phyloP scores from a whole-genome alignment of 805 yeast genomes.

The Clavispora fructus region DNA sequence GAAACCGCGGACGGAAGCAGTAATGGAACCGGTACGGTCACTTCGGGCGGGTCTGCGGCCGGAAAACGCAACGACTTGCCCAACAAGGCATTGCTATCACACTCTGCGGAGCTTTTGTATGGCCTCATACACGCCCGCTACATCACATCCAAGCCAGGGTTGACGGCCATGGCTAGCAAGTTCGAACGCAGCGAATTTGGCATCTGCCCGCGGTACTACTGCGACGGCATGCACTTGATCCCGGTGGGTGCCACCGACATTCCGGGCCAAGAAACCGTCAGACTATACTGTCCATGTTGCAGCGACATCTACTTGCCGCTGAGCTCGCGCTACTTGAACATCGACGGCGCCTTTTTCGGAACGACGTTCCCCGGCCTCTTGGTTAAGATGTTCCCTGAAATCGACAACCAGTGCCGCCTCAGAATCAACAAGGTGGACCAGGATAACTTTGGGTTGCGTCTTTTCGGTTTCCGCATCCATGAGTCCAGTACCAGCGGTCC shows the following conservation, averaged over 20 bases:
- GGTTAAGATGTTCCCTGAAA: conserved; percentile 85
- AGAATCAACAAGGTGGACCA: conserved; percentile 45
- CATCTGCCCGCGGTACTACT: conserved; percentile 80
- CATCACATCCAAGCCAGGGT: conserved; percentile 83
- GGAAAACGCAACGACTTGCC: conserved; percentile 54
- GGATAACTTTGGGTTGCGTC: conserved; percentile 60
- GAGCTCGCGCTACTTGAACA: conserved; percentile 76
- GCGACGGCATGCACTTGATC: conserved; percentile 83
- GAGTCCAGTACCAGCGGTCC: conserved; percentile 77
- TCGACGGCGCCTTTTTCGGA: conserved; percentile 97
- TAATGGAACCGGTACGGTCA: conserved; percentile 4
- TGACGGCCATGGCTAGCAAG: conserved; percentile 89
- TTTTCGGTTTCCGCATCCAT: conserved; percentile 83
- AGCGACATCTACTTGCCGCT: conserved; percentile 86
- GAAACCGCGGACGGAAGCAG: conserved; percentile 36
- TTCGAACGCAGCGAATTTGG: conserved; percentile 89
- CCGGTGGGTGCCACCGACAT: conserved; percentile 91
- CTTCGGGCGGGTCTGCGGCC: conserved; percentile 10
- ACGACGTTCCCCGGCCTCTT: conserved; percentile 93
- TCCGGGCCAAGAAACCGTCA: conserved; percentile 86
- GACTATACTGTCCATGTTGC: conserved; percentile 93
- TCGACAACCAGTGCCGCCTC: conserved; percentile 67
- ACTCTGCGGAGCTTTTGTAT: conserved; percentile 85
- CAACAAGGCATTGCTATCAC: conserved; percentile 73
- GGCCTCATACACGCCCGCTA: conserved; percentile 93